phyloP scores from a whole-genome alignment of 176 grass and related monocot species.

The Miscanthus lutarioriparius region DNA sequence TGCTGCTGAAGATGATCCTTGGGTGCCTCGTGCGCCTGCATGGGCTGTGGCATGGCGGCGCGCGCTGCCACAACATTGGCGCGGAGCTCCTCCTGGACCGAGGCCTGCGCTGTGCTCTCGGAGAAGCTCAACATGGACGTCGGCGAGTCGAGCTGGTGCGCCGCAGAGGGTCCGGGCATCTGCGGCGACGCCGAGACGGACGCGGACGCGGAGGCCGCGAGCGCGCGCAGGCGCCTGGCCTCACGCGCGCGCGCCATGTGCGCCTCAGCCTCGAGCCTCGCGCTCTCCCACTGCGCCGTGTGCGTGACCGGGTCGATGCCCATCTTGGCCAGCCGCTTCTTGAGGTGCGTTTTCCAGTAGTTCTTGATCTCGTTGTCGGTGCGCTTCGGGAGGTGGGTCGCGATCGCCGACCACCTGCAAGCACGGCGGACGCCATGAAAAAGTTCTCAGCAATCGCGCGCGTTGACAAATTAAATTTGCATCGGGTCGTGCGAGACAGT shows the following conservation, averaged over 20 bases:
- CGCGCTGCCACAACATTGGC: constrained; percentile 16
- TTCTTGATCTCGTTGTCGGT: constrained; percentile 91
- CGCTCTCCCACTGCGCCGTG: too few species aligned
- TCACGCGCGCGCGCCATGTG: constrained; percentile 65
- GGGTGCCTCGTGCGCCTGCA: too few species aligned
- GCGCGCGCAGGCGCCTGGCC: constrained; percentile 56
- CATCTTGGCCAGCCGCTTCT: constrained; percentile 60
- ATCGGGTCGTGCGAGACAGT: too few species aligned
- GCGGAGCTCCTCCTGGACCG: constrained; percentile 36
- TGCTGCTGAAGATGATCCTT: neutral
- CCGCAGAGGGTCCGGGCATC: neutral
- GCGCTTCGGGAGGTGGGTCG: constrained; percentile 76
- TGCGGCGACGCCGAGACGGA: neutral
- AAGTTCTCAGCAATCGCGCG: too few species aligned
- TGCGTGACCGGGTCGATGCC: constrained; percentile 56
- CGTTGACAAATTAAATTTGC: too few species aligned
- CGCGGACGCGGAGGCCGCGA: constrained; percentile 10
- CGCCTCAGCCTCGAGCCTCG: constrained; percentile 8
- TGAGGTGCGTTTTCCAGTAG: constrained; percentile 90
- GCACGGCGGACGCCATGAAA: too few species aligned
- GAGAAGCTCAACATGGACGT: constrained; percentile 64
- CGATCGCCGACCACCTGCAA: constrained; percentile 70
- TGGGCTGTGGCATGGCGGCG: constrained; percentile 29
- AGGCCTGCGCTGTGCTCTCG: constrained; percentile 36
- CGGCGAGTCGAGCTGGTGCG: constrained; percentile 1